A percentile compares a stretch with the other conserved stretches of the same genome.
Conservation (phyloP, 208 protist genomes). For the Novymonas esmeraldas region DNA sequence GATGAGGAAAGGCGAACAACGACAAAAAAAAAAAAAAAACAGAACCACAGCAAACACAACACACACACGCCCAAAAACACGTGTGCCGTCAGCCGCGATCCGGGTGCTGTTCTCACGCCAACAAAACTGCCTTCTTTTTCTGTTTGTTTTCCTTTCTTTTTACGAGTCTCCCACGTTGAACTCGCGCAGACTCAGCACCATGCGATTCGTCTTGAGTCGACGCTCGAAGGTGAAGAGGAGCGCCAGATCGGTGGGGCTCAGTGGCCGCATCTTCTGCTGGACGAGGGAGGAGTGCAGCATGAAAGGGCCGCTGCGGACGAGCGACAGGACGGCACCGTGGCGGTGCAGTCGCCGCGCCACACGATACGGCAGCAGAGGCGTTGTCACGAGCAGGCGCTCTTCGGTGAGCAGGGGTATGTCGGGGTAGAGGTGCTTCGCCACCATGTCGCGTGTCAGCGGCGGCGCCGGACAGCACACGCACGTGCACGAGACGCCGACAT, state of each 20-base stretch:
- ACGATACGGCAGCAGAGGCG: conserved; percentile 79
- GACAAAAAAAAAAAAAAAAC: neutral
- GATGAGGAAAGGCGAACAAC: too few relatives aligned
- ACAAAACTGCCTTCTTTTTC: too few relatives aligned
- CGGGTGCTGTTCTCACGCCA: too few relatives aligned
- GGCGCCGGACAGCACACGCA: conserved; percentile 37
- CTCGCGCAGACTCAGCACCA: conserved; percentile 77
- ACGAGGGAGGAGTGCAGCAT: conserved; percentile 44
- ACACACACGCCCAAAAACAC: too few relatives aligned
- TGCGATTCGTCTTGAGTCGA: conserved; percentile 80
- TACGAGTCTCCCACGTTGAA: conserved; percentile 39
- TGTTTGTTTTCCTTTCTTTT: neutral
- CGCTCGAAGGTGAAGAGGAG: conserved; percentile 88
- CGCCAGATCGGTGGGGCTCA: conserved; percentile 66
- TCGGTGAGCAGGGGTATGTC: conserved; percentile 20
- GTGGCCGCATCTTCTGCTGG: conserved; percentile 36
- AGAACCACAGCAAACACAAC: conserved; percentile 3
- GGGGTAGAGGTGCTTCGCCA: conserved; percentile 18
- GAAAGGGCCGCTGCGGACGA: conserved; percentile 81
- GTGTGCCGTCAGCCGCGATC: too few relatives aligned
- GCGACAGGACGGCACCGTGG: conserved; percentile 51
- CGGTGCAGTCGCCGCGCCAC: conserved; percentile 52
- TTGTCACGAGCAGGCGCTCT: conserved; percentile 65
- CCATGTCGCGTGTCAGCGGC: conserved; percentile 9
- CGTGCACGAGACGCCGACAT: conserved; percentile 56